Evolutionary conservation across 1,284 basidiomycete genomes (phyloP).

Genomic region (Cutaneotrichosporon arboriforme): DNA sequence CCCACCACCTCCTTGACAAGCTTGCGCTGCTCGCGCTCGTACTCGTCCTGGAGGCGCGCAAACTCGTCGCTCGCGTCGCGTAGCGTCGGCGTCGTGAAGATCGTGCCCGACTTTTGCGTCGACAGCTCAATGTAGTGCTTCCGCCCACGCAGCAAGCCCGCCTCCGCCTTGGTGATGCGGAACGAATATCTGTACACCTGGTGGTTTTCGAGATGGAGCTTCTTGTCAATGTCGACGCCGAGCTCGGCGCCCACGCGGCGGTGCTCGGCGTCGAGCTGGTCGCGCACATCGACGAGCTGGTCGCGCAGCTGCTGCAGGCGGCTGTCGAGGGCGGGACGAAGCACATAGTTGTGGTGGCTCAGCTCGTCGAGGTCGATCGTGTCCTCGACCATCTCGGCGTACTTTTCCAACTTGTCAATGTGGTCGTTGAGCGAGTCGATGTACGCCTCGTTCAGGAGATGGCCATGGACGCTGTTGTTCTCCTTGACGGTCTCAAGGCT

Average conservation of each 20-base stretch:
- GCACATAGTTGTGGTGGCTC: conserved; percentile 77
- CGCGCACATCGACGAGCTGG: conserved; percentile 64
- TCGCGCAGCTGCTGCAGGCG: conserved; percentile 65
- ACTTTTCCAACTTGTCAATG: conserved; percentile 63
- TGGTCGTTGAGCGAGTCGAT: conserved; percentile 59
- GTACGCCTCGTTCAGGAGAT: conserved; percentile 65
- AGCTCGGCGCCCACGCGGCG: conserved; percentile 65
- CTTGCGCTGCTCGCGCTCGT: conserved; percentile 68
- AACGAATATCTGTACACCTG: conserved; percentile 89
- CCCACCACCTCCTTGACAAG: conserved; percentile 90
- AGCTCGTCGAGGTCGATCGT: conserved; percentile 89
- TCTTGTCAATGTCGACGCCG: conserved; percentile 85
- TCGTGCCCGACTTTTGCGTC: conserved; percentile 80
- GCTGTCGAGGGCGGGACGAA: conserved; percentile 63
- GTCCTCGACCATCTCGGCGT: conserved; percentile 89
- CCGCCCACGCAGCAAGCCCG: conserved; percentile 63
- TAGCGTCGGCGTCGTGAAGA: conserved; percentile 80
- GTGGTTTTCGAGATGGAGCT: conserved; percentile 92
- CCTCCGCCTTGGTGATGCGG: conserved; percentile 85
- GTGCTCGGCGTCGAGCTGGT: conserved; percentile 82
- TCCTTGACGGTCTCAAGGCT: conserved; percentile 51
- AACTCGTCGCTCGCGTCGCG: conserved; percentile 71
- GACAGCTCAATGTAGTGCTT: conserved; percentile 78
- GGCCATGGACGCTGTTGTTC: conserved; percentile 46
- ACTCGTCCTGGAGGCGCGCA: conserved; percentile 63